Base-by-base conservation (phyloP, 1,284 basidiomycete genomes). In the Ceratobasidium sp. region DNA sequence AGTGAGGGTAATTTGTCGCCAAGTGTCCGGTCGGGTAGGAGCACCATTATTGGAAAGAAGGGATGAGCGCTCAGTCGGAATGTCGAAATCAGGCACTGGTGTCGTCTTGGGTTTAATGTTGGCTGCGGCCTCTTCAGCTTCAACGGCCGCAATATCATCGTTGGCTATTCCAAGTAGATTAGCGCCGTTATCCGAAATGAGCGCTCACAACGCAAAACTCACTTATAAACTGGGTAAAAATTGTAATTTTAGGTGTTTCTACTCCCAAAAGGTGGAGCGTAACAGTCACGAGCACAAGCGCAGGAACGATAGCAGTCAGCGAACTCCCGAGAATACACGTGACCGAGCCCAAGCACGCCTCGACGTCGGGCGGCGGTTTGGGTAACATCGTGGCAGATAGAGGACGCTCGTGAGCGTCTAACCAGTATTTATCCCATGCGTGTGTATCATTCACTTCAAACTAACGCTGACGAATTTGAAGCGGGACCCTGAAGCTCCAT, bases 41-140 rank as follows among this genome's bases (percentile, higher is more conserved):
- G 27, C 30, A 21, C 8, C 36, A 27, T 29, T 56, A 2, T 56
- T n/a, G 19, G 64, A 52, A 19, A 67, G 44, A 25, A 67, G 53
- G 6, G 53, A 56, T n/a, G 64, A 56, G 44, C 53, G 64, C 30
- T 67, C 64, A 16, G 64, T 67, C 6, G 64, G 64, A n/a, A 67
- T 47, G 30, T 67, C 64, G 6, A 52, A 16, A 41, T 67, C 64
- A 27, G 64, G 64, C 16, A 49, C 52, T 25, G 53, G 25, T 23
- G 42, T 42, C 2, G 64, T 30, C 44, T 56, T 67, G 4, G 64
- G 64, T 47, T 67, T 56, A 42, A 42, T 47, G 2, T 47, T 56
- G 2, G 52, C 53, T 14, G 64, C 64, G 7, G 54, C 53, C 23
- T 67, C 64, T 42, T 67, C 64, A 8, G 53, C 64, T 46, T 53